Evolutionary conservation across 805 yeast species (phyloP), one percentile per base, ranked within the genome.

Genomic region (Candida qinlingensis): DNA sequence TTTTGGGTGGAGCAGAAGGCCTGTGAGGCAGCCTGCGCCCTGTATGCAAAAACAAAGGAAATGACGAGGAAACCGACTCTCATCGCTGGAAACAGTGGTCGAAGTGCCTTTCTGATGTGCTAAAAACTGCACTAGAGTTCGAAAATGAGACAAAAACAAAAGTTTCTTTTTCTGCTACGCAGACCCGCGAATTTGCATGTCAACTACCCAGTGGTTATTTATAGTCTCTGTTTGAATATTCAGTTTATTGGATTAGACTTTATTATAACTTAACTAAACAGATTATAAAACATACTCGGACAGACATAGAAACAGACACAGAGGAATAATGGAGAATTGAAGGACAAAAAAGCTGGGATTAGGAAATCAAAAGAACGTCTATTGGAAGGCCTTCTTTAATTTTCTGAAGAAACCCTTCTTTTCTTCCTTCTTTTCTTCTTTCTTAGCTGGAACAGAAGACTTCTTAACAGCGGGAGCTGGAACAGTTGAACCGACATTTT

Each of bases 1-100:
- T 73, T 74, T 28, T 67, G 57, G 6, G 65, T 56, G 3, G 77
- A 69, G 55, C 78, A 74, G 30, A 48, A n/a, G 9, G 56, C 27
- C 31, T 48, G 37, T 1, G 40, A 30, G 10, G 46, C 55, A 1
- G 43, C 39, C 10, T 9, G 25, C 12, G 30, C 37, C 6, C 36
- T 7, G 12, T 19, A 42, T 6, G 33, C 13, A 10, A 37, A 28
- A 35, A 39, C 10, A n/a, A 39, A 34, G 12, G 35, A 3, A 6
- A 37, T 26, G 34, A 31, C 34, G 34, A 11, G 8, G 34, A 19
- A 19, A 19, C 19, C 19, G 19, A 19, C 19, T 19, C 19, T 19
- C 19, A 19, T 19, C 19, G 19, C 19, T 19, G 19, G 19, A 19
- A 19, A 19, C 19, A 19, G 19, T 19, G 19, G 19, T 19, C 19